These are phyloP conservation scores for Spergularia bocconei DNA, from an alignment of 148 eudicot genomes.

Conservation along the genomic window DNA sequence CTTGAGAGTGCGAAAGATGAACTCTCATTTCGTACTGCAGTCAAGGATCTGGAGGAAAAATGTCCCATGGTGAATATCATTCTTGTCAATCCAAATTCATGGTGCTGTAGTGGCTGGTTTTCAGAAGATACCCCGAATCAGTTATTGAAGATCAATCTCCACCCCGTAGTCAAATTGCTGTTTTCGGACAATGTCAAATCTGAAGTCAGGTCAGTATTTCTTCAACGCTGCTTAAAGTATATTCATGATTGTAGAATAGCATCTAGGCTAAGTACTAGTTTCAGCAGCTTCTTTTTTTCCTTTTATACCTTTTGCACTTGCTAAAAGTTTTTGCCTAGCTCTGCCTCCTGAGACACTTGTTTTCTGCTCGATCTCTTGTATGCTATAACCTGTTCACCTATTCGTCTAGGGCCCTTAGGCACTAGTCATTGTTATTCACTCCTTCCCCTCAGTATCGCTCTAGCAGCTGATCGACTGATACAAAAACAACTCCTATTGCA, in stretches of 20 bases:
- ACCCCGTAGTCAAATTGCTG: constrained; percentile 67
- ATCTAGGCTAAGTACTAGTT: not conserved
- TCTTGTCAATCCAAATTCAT: constrained; percentile 76
- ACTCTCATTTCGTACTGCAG: constrained; percentile 74
- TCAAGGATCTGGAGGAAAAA: constrained; percentile 64
- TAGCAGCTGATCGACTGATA: not conserved
- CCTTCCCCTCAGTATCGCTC: too few relatives aligned
- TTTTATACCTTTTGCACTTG: not conserved
- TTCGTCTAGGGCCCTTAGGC: not conserved
- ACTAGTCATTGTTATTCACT: not conserved
- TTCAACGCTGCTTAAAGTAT: not conserved
- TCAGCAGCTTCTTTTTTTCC: too few relatives aligned
- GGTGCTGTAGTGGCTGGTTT: constrained; percentile 61
- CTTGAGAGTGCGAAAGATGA: constrained; percentile 81
- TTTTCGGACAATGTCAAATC: constrained; percentile 39
- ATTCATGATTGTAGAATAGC: not conserved
- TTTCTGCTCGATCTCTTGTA: not conserved
- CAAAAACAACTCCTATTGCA: constrained; percentile 20
- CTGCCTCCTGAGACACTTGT: not conserved
- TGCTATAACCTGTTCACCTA: too few relatives aligned
- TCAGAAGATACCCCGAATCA: constrained; percentile 35
- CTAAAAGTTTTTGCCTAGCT: not conserved
- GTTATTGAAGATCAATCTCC: constrained; percentile 48
- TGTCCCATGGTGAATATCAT: constrained; percentile 60
- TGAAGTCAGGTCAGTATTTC: constrained; percentile 45